Conservation (phyloP, 2,329 filamentous ascomycete genomes). For the Aspergillus sp. region DNA sequence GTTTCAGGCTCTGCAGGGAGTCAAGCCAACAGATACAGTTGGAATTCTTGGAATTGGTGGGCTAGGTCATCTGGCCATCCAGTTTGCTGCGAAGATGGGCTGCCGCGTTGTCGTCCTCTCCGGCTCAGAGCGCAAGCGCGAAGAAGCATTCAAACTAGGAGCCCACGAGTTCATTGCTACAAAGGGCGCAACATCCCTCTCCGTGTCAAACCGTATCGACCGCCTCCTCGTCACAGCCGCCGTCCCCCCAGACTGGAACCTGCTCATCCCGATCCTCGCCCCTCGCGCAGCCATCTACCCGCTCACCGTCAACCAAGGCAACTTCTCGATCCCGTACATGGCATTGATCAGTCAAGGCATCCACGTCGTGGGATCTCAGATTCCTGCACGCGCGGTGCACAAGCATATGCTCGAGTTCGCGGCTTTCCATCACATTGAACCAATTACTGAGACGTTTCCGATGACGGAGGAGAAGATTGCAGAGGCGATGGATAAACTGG, state of each 20-base stretch:
- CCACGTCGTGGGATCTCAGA: conserved; percentile 25
- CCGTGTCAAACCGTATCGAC: conserved; percentile 16
- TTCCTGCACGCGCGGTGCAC: conserved; percentile 20
- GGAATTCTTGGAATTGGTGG: conserved; percentile 73
- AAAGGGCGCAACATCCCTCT: conserved; percentile 36
- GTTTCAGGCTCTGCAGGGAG: conserved; percentile 61
- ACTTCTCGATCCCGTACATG: conserved; percentile 33
- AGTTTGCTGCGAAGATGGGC: conserved; percentile 71
- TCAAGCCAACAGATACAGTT: conserved; percentile 70
- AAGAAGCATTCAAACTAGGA: conserved; percentile 52
- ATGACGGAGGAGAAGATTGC: conserved; percentile 21
- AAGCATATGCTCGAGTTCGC: conserved; percentile 26
- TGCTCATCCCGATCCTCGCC: conserved; percentile 37
- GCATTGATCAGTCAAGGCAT: conserved; percentile 30
- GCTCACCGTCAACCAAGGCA: conserved; percentile 31
- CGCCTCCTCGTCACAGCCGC: conserved; percentile 40
- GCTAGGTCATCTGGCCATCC: conserved; percentile 71
- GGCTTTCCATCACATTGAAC: conserved; percentile 22
- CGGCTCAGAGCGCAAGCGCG: conserved; percentile 31
- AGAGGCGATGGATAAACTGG: conserved; percentile 20
- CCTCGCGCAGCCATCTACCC: conserved; percentile 36
- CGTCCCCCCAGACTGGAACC: conserved; percentile 38
- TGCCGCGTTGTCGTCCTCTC: conserved; percentile 55
- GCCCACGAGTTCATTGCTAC: conserved; percentile 66
- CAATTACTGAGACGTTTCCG: conserved; percentile 25